Evolutionary conservation across 1,139 yeast genomes (phyloP), one percentile per base, ranked within the genome.

Genomic region (Kazachstania sp.): DNA sequence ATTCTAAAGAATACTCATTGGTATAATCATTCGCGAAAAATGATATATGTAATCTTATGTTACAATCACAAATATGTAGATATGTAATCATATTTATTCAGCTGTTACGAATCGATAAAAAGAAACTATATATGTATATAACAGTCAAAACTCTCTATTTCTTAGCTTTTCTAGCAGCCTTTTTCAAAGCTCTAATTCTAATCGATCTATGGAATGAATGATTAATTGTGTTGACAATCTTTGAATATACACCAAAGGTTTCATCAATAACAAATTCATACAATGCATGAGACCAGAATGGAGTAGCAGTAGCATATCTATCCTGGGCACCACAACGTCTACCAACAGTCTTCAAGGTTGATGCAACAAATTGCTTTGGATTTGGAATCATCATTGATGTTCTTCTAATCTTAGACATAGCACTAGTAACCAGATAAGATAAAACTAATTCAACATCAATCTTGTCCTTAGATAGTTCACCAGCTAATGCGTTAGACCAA

Each of bases 241-340:
- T 75, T 49, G 94, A 80, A 68, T 75, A 87, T 39, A 85, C 88
- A 30, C 97, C 97, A 44, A 86, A 82, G 15, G 87, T 74, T 63
- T 78, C 79, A 47, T 80, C 92, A 53, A 90, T 79, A 53, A 73
- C 74, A 75, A 86, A 90, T 66, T 92, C 96, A 83, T 90, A 82
- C 44, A 92, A 64, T 1, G 97, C 97, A 69, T 92, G 99, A 3
- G 87, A 67, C 90, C 96, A 88, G 73, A 74, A 94, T 36, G 99
- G 99, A 1, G 97, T 92, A 48, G 72, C 67, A 3, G 97, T 87
- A 32, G 82, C 95, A 59, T 66, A 87, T 57, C 96, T 78, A 51
- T 86, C 95, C 66, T 87, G 96, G 19, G 97, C 95, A 49, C 98
- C 98, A 45, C 81, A 78, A 56, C 95, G 81, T 63, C 87, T 83